Base-by-base conservation (phyloP, 2,329 filamentous ascomycete genomes). In the Pseudogymnoascus sp. region DNA sequence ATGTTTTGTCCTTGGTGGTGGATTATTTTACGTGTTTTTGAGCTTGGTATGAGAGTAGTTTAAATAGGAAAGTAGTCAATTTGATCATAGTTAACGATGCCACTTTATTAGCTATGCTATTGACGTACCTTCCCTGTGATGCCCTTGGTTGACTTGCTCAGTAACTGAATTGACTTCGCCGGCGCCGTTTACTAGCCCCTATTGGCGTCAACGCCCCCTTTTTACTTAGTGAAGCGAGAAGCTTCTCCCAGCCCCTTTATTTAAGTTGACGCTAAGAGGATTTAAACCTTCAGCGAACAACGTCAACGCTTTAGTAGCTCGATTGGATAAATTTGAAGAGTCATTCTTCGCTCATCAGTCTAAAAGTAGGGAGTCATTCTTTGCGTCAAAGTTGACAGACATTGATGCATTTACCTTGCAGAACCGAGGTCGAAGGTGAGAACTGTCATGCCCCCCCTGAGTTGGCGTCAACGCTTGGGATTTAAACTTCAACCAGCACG, bases 41-140 rank as follows among this genome's bases (percentile, higher is more conserved):
- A 5, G 11, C 4, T 33, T 33, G 5, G 26, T 28, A 31, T 19
- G 26, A 6, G 14, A n/a, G 43, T 56, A 31, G 26, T 14, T 56
- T 56, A 33, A 16, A n/a, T 12, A 12, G 8, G 28, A 53, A 14
- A 33, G 14, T 56, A 56, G 26, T 33, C 26, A 56, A 56, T 33
- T 33, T 56, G 11, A 26, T 46, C 41, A 46, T 46, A 3, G 7
- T 19, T 41, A 37, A 14, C 0, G 87, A 24, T 43, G 2, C 19
- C 10, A 16, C 24, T 16, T 53, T 28, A 2, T 8, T 53, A 7
- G 6, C 3, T 6, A 26, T 53, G 14, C 12, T 4, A 46, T 8
- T 46, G 41, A 46, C 24, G 46, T 53, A 31, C 7, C 4, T 53
- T 24, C 41, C 41, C 10, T 24, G 22, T 26, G 41, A 46, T 40